Percentiles rank a stretch among this genome's conserved stretches.
These are phyloP conservation scores for Russula sp. DNA, from an alignment of 768 basidiomycete genomes.

Conservation along the genomic window DNA sequence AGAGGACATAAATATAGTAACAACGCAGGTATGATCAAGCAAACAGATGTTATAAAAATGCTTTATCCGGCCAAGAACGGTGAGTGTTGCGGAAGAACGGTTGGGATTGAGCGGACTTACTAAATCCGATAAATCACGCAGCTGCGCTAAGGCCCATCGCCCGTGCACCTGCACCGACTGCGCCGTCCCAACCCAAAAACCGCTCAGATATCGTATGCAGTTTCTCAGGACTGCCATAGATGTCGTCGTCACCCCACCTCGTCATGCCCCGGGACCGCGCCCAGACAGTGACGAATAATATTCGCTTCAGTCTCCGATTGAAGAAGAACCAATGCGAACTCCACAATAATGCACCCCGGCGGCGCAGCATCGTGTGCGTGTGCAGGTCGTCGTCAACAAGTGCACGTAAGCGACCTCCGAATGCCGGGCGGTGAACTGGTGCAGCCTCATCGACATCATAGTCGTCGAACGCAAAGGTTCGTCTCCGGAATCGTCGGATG, in stretches of 20 bases:
- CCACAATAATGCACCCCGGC: slow-evolving; percentile 85
- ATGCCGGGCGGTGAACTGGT: slow-evolving; percentile 29
- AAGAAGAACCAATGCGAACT: slow-evolving; percentile 97
- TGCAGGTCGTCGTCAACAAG: slow-evolving; percentile 40
- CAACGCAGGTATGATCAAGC: slow-evolving; percentile 19
- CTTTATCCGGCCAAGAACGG: neutral
- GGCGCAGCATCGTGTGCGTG: slow-evolving; percentile 47
- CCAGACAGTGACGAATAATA: slow-evolving; percentile 91
- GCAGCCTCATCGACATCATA: slow-evolving; percentile 64
- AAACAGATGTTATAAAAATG: neutral
- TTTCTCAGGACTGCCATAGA: slow-evolving; percentile 34
- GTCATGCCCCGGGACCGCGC: slow-evolving; percentile 66
- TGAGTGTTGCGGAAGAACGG: neutral
- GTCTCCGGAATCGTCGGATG: slow-evolving; percentile 67
- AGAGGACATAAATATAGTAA: slow-evolving; percentile 18
- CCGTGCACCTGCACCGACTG: slow-evolving; percentile 74
- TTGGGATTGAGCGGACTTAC: slow-evolving; percentile 9
- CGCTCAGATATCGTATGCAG: slow-evolving; percentile 44
- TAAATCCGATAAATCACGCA: slow-evolving; percentile 20
- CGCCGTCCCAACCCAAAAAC: slow-evolving; percentile 80
- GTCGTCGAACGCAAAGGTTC: slow-evolving; percentile 74
- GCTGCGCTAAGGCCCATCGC: slow-evolving; percentile 60
- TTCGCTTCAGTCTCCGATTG: slow-evolving; percentile 87
- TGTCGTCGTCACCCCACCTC: slow-evolving; percentile 44
- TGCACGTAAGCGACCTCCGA: slow-evolving; percentile 31